phyloP scores from a whole-genome alignment of 768 basidiomycete genomes.

The Daedalea quercina region DNA sequence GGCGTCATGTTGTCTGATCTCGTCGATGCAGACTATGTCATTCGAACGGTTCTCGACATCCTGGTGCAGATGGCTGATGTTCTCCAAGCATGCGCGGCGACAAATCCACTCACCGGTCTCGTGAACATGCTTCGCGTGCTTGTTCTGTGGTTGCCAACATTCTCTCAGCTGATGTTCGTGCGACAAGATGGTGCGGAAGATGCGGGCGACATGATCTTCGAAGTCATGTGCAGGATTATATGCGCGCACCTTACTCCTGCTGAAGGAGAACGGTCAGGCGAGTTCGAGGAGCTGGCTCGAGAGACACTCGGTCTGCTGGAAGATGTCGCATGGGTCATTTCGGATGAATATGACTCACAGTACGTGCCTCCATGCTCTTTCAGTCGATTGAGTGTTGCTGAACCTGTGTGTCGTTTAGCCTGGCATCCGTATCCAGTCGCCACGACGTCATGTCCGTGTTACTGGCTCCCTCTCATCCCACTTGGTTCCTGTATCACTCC shows the following conservation, averaged over 20 bases:
- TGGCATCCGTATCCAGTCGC: conserved; percentile 32
- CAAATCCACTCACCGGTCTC: conserved; percentile 39
- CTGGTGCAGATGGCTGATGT: conserved; percentile 18
- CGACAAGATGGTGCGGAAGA: conserved; percentile 9
- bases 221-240: conserved; percentile 36
- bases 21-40: conserved; percentile 7
- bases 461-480: conserved; percentile 44
- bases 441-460: conserved; percentile 39
- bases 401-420: conserved; percentile 23
- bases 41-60: conserved; percentile 9
- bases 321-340: conserved; percentile 40
- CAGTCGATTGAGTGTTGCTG: conserved; percentile 1
- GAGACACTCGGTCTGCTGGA: conserved; percentile 47
- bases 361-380: neutral
- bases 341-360: conserved; percentile 28
- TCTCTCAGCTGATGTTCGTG: conserved; percentile 4
- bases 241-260: conserved; percentile 31
- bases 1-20: conserved; percentile 20
- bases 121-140: conserved; percentile 47
- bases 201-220: conserved; percentile 28
- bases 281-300: conserved; percentile 23
- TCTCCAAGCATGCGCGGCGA: conserved; percentile 26
- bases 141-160: conserved; percentile 43
- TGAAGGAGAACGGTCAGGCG: conserved; percentile 1
- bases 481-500: conserved; percentile 41